Evolutionary conservation across 192 early-diverging fungal genomes (phyloP), one percentile per base, ranked within the genome.

Genomic region (Spizellomyces punctatus): DNA sequence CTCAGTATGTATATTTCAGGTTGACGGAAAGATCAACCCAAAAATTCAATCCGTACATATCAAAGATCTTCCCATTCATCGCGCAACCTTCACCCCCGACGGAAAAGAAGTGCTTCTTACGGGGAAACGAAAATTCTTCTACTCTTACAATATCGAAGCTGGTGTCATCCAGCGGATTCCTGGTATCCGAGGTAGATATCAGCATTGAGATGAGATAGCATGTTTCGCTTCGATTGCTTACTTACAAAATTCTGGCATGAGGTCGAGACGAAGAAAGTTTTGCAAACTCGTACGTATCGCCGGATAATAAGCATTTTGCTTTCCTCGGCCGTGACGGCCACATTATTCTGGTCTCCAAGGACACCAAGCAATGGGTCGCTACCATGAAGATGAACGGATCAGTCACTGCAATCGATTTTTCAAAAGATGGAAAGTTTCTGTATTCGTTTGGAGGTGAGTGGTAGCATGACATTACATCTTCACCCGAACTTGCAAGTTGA

Each of bases 21-120:
- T 96, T 6, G 96, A 99, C 62, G 96, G 96, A 19, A 95, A 94
- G 77, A 74, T 91, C 45, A 99, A 99, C 78, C 92, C 89, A 54
- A 91, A 95, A 79, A 87, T 99, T 62, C 94, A 96, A 81, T 91
- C 89, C 9, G 78, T 98, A n/a, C 85, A 85, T 66, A 87, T 96
- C 72, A 91, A 93, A 71, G 96, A 98, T 78, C 73, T 97, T 72
- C 93, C 94, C 5, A 92, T 98, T 48, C 80, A 85, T 72, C 74
- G 76, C 19, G 93, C 95, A 2, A 75, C 79, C 54, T 97, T 99
- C 74, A 86, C 90, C 12, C 81, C 90, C 10, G 75, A 84, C 43
- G 96, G 96, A 5, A 67, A 86, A 16, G 79, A 94, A 22, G 82
- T 97, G 19, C 78, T 97, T 42, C 81, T 89, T 5, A 84, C 89